Percentiles rank a stretch among this genome's conserved stretches.
These are phyloP conservation scores for Saturnispora dispora DNA, from an alignment of 805 yeast species.

Conservation along the genomic window DNA sequence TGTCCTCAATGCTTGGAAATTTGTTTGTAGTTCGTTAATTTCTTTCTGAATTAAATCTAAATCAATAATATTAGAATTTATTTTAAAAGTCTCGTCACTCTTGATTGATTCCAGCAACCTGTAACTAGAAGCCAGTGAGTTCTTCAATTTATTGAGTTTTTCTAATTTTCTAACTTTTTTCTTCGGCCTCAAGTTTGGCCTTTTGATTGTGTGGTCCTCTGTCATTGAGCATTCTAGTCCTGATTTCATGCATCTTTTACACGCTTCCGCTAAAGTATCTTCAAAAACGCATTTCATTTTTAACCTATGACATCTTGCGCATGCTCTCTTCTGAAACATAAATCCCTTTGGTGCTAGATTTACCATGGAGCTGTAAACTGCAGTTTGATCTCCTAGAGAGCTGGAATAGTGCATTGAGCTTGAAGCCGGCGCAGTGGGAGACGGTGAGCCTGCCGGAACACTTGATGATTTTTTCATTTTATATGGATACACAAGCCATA, in stretches of 20 bases:
- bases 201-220: conserved; percentile 35
- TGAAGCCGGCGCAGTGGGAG: neutral
- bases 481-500: neutral
- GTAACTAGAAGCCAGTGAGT: conserved; percentile 21
- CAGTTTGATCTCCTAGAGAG: neutral
- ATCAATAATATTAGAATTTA: conserved; percentile 17
- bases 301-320: conserved; percentile 47
- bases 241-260: conserved; percentile 37
- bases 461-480: neutral
- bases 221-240: conserved; percentile 41
- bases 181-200: conserved; percentile 22
- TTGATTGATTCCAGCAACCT: conserved; percentile 20
- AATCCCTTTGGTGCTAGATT: neutral
- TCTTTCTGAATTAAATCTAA: conserved; percentile 23
- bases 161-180: conserved; percentile 21
- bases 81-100: conserved; percentile 7
- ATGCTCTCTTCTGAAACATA: conserved; percentile 29
- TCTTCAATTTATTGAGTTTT: conserved; percentile 22
- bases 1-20: conserved; percentile 19
- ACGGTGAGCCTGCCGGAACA: neutral
- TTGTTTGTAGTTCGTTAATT: conserved; percentile 25
- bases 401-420: neutral
- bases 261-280: conserved; percentile 35
- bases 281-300: conserved; percentile 46
- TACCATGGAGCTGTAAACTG: neutral